Base-by-base conservation (phyloP, 129 eudicot species). In the carrot (Daucus carota) region DNA sequence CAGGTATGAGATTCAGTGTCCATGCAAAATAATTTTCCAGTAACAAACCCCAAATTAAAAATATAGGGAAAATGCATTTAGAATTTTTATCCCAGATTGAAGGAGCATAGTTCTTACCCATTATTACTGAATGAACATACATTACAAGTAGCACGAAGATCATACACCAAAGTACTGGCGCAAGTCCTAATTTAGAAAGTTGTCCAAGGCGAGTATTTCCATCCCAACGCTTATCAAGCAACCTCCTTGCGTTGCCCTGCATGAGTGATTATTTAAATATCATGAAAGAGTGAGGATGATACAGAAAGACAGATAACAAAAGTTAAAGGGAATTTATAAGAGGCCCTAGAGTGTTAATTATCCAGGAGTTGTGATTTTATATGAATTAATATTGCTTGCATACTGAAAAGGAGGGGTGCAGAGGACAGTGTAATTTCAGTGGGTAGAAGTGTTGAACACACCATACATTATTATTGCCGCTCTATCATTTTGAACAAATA, bases 171-270 rank as follows among this genome's bases (percentile, higher is more conserved):
- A 95, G 93, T 52, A 90, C 74, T n/a, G 97, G 98, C 70, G 98
- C 98, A 79, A 93, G 85, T 73, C 98, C 98, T 81, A 93, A 75
- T 77, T 89, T 93, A 62, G 98, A 87, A 78, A 93, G 88, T 63
- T 85, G 75, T 9, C 96, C 98, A 54, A 93, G 80, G 60, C 80
- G 79, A 77, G 90, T 81, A 57, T 80, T 90, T 60, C 88, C 84
- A 65, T 93, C 97, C 84, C 96, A 90, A 26, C 89, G 96, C 67
- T 86, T 91, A 68, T 90, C 97, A 70, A 90, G 82, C 80, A 93
- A 82, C 84, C 86, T 85, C 83, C 97, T 86, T 52, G 98, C 97
- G 81, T 93, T 93, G 24, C 97, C 98, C 99, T 92, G 86, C 80
- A 87, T 73, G 81, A 83, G 72, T 72, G 71, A 78, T 60, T 70